Conservation (phyloP, 225 moss, liverwort and hornwort species). For the Pseudisothecium myosuroides region DNA sequence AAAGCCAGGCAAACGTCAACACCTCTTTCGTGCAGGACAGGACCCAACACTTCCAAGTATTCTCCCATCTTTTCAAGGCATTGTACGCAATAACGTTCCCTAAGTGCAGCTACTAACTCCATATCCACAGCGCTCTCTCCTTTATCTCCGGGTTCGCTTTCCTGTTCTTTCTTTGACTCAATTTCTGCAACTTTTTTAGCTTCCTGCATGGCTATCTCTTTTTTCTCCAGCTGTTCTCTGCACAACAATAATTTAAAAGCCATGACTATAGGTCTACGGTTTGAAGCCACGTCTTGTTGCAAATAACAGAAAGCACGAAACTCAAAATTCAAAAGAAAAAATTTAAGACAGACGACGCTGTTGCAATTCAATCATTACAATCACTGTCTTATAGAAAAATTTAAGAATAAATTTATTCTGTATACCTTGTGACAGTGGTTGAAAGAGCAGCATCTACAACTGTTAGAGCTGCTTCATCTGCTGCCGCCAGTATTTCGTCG, state of each 20-base stretch:
- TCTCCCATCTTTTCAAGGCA: slow-evolving; percentile 99
- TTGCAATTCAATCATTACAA: neutral
- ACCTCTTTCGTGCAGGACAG: slow-evolving; percentile 88
- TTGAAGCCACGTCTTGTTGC: neutral
- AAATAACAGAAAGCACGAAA: neutral
- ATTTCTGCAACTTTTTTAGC: slow-evolving; percentile 24
- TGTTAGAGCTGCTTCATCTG: slow-evolving; percentile 84
- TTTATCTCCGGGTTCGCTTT: slow-evolving; percentile 55
- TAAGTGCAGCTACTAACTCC: slow-evolving; percentile 53
- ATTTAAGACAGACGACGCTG: neutral
- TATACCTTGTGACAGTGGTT: slow-evolving; percentile 60
- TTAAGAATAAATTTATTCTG: neutral
- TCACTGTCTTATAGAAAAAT: neutral
- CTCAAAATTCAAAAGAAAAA: neutral
- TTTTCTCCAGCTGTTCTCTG: slow-evolving; percentile 63
- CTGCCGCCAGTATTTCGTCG: slow-evolving; percentile 68
- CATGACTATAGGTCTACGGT: neutral
- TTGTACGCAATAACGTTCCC: slow-evolving; percentile 89
- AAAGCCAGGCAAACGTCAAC: slow-evolving; percentile 92
- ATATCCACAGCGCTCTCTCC: slow-evolving; percentile 56
- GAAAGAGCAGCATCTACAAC: slow-evolving; percentile 97
- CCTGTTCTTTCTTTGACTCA: slow-evolving; percentile 43
- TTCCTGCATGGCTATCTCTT: slow-evolving; percentile 38
- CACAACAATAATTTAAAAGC: neutral
- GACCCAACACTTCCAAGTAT: slow-evolving; percentile 97